phyloP scores from a whole-genome alignment of 495 filamentous ascomycete genomes.

The Aspergillus coremiiformis region DNA sequence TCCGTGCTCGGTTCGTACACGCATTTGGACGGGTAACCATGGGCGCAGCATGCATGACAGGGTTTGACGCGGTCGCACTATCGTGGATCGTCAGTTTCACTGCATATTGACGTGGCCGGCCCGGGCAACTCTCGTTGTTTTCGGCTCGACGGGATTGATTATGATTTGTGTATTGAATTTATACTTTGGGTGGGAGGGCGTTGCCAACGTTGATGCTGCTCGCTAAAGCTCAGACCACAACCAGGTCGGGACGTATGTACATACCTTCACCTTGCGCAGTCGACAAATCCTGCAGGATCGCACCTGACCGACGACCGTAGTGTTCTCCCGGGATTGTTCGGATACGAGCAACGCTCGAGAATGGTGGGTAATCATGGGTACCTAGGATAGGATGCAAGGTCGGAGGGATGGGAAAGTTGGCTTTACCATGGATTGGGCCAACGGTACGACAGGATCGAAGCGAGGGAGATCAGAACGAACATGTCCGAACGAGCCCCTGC shows the following conservation, averaged over 20 bases:
- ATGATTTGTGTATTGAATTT: no score
- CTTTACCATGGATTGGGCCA: constrained; percentile 21
- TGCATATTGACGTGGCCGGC: background rate
- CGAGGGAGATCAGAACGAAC: constrained; percentile 28
- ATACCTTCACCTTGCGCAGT: constrained; percentile 43
- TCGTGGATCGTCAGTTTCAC: constrained; percentile 1
- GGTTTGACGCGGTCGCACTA: constrained; percentile 42
- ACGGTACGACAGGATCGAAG: constrained; percentile 26
- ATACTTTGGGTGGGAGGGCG: background rate
- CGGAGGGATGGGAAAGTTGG: constrained; percentile 13
- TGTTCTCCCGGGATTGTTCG: constrained; percentile 21
- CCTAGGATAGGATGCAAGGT: background rate
- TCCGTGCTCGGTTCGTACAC: constrained; percentile 32
- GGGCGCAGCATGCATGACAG: constrained; percentile 42
- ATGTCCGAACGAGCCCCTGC: constrained; percentile 14
- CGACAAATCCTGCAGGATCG: constrained; percentile 42
- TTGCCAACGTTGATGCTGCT: background rate
- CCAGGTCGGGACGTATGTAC: constrained; percentile 15
- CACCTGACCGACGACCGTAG: constrained; percentile 28
- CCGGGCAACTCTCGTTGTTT: background rate
- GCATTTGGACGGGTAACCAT: constrained; percentile 41
- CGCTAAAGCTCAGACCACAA: background rate
- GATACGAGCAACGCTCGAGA: constrained; percentile 17
- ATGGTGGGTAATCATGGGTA: constrained; percentile 21
- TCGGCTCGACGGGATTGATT: no score